These are phyloP conservation scores for Volutella citrinella DNA, from an alignment of 2,329 filamentous ascomycete species.

Conservation along the genomic window DNA sequence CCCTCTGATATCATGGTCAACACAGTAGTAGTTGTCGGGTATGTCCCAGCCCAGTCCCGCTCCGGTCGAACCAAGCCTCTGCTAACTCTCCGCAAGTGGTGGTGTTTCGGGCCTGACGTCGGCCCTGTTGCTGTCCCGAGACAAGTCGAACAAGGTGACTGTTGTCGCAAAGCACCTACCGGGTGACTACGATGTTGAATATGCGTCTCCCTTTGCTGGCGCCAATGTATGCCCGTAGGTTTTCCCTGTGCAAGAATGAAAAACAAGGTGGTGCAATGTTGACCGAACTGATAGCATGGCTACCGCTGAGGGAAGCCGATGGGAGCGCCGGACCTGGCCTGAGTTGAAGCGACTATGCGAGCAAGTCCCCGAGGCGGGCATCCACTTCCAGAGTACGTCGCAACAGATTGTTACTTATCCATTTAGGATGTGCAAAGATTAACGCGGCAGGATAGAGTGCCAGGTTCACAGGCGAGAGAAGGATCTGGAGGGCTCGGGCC, in stretches of 20 bases:
- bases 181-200: constrained; percentile 88
- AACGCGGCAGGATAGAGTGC: no score
- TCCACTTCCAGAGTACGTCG: constrained; percentile 68
- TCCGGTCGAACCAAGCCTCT: no score
- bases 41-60: no score
- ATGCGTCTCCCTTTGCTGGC: constrained; percentile 85
- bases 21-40: constrained; percentile 34
- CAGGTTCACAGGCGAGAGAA: constrained; percentile 56
- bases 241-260: no score
- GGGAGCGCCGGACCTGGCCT: constrained; percentile 64
- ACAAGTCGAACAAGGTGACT: constrained; percentile 52
- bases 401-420: no score
- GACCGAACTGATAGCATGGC: constrained; percentile 47
- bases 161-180: constrained; percentile 87
- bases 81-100: no score
- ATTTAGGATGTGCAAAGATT: no score
- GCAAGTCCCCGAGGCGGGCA: constrained; percentile 71
- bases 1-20: constrained; percentile 31
- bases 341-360: constrained; percentile 58
- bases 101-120: constrained; percentile 52
- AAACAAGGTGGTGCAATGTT: no score
- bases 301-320: constrained; percentile 41
- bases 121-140: constrained; percentile 46
- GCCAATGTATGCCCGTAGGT: constrained; percentile 74
- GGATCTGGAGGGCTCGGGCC: constrained; percentile 44